A percentile compares a stretch with the other conserved stretches of the same genome.
Conservation (phyloP, 2,329 filamentous ascomycete species). For the Scedosporium boydii region DNA sequence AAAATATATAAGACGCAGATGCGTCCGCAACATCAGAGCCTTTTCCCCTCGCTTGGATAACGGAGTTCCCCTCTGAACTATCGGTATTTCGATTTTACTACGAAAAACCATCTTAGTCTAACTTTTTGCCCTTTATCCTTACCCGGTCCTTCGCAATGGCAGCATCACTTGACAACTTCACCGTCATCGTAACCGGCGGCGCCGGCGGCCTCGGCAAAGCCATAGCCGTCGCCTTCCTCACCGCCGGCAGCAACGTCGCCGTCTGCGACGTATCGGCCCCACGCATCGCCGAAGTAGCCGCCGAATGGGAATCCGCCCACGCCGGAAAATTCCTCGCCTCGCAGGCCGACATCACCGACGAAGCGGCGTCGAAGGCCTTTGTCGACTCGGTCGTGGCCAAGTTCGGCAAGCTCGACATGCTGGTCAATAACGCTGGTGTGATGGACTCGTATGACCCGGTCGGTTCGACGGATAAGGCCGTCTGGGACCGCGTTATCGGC, state of each 20-base stretch:
- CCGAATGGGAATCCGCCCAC: neutral
- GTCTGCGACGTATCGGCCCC: constrained; percentile 4
- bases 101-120: neutral
- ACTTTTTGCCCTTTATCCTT: neutral
- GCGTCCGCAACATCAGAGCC: no score
- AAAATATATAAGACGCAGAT: no score
- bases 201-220: constrained; percentile 34
- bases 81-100: neutral
- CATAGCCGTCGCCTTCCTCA: constrained; percentile 30
- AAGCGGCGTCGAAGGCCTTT: neutral
- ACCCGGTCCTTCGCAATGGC: neutral
- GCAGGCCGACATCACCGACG: constrained; percentile 5
- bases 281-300: constrained; percentile 1
- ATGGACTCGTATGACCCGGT: constrained; percentile 47
- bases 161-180: constrained; percentile 22
- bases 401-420: constrained; percentile 34
- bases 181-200: constrained; percentile 32
- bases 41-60: no score
- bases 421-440: constrained; percentile 49
- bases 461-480: constrained; percentile 30
- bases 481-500: constrained; percentile 44
- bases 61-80: no score
- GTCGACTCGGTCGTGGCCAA: constrained; percentile 9
- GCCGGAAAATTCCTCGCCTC: constrained; percentile 1
- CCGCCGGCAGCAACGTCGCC: constrained; percentile 20